Evolutionary conservation across 805 yeast genomes (phyloP), one percentile per base, ranked within the genome.

Genomic region (Vanderwaltozyma verrucispora): DNA sequence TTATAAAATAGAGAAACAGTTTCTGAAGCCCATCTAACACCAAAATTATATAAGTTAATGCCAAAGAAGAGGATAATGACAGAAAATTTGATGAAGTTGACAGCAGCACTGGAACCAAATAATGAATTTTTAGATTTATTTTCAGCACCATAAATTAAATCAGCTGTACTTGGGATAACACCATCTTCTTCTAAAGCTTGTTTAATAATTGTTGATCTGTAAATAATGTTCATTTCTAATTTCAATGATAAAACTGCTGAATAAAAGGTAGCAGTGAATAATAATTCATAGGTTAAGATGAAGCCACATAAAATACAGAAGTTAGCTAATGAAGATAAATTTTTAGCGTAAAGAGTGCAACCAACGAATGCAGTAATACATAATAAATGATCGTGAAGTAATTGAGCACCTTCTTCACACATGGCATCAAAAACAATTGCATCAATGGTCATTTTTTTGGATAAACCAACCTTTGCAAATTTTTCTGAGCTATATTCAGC

Each of bases 161-260:
- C 77, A 10, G 96, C 96, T 25, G 82, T 81, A 33, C 66, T 59
- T 28, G 76, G 74, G 31, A 82, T 71, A 25, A 89, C 74, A 19
- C 98, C 97, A 53, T 89, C 98, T 57, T 89, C 98, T 64, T 88
- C 92, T 45, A 89, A 68, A 21, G 84, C 86, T 44, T 75, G 77
- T 54, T 80, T 78, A 54, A 87, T 72, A 38, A 76, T 74, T 41
- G 84, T 77, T 33, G 86, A 81, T 46, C 85, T 76, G 60, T 88
- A 85, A 39, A 92, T 92, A 42, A 83, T 69, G 56, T 76, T 77
- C 58, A 89, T 85, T 60, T 92, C 96, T 32, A 89, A 77, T 63
- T 89, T 89, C 59, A 89, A 70, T 2, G 95, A 77, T 47, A 89
- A 71, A 38, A 85, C 74, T 3, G 95, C 87, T 12, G 94, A 68